Percentiles rank a stretch among this genome's conserved stretches.
Conservation (phyloP, 495 filamentous ascomycete species). For the Neurospora sp. region DNA sequence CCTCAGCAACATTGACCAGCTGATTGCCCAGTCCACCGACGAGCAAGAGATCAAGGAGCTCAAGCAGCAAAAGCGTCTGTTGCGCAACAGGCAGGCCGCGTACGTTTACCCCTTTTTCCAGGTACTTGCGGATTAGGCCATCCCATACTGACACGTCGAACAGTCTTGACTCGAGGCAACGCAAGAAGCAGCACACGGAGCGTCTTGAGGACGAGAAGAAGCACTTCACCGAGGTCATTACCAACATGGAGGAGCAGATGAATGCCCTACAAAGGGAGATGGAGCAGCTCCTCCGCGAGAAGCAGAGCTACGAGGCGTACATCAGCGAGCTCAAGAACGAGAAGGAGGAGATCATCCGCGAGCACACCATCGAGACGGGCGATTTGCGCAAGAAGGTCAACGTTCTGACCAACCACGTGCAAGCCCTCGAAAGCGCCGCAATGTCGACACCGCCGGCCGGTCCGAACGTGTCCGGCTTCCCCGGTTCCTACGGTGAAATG, state of each 20-base stretch:
- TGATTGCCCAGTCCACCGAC: constrained; percentile 80
- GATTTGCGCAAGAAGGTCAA: constrained; percentile 94
- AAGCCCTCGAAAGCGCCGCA: constrained; percentile 61
- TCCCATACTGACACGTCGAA: constrained; percentile 28
- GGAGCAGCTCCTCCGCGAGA: constrained; percentile 54
- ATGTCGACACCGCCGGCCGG: constrained; percentile 36
- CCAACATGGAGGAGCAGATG: constrained; percentile 70
- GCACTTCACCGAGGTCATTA: constrained; percentile 63
- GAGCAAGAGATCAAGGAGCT: constrained; percentile 95
- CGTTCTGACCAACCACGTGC: constrained; percentile 75
- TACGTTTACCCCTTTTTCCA: constrained; percentile 40
- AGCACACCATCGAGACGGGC: constrained; percentile 86
- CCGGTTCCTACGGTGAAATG: constrained; percentile 67
- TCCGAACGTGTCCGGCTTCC: constrained; percentile 49
- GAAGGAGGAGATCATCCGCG: constrained; percentile 82
- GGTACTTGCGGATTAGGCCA: constrained; percentile 10
- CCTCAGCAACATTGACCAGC: constrained; percentile 85
- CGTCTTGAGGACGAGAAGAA: constrained; percentile 96
- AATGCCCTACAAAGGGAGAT: constrained; percentile 55
- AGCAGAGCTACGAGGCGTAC: constrained; percentile 62
- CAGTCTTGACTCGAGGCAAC: constrained; percentile 90
- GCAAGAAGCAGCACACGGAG: constrained; percentile 98
- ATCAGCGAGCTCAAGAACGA: constrained; percentile 69
- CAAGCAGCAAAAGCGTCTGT: constrained; percentile 93
- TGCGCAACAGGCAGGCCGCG: constrained; percentile 94